These are phyloP conservation scores for Sergeia podlipaevii DNA, from an alignment of 208 protist genomes.

Conservation along the genomic window DNA sequence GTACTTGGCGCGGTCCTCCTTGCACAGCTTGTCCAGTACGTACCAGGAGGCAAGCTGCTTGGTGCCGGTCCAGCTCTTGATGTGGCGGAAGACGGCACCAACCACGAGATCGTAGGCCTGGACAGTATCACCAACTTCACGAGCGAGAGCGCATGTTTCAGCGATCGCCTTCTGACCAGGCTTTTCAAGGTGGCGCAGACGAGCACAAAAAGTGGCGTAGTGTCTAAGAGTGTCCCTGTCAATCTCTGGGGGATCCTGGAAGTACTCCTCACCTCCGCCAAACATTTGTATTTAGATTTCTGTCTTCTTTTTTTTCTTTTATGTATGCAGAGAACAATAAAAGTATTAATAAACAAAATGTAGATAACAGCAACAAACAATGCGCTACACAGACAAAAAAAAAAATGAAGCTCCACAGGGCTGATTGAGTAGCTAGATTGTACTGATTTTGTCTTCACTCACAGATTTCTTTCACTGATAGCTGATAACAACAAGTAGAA, in stretches of 20 bases:
- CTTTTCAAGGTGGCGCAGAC: constrained; percentile 68
- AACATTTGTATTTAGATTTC: too few relatives aligned
- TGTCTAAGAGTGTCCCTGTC: constrained; percentile 73
- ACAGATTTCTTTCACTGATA: too few relatives aligned
- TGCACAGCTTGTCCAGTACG: constrained; percentile 88
- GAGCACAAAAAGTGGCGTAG: constrained; percentile 74
- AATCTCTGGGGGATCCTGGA: constrained; percentile 73
- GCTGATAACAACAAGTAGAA: neutral
- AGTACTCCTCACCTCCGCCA: constrained; percentile 90
- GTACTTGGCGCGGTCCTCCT: constrained; percentile 85
- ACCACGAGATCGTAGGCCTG: constrained; percentile 81
- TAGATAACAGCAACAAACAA: neutral
- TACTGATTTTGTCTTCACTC: too few relatives aligned
- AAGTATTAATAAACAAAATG: constrained; percentile 9
- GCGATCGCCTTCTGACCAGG: constrained; percentile 71
- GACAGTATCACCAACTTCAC: constrained; percentile 67
- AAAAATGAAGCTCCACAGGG: neutral
- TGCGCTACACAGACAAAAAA: neutral
- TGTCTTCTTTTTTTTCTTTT: constrained; percentile 5
- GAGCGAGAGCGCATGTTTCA: constrained; percentile 43
- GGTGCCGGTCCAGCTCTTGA: constrained; percentile 79
- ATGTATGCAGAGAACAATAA: constrained; percentile 2
- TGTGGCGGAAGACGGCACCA: constrained; percentile 82
- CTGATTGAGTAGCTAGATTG: too few relatives aligned
- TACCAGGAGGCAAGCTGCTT: constrained; percentile 91